phyloP scores from a whole-genome alignment of 352 stramenopile genomes.

The Globisporangium splendens region DNA sequence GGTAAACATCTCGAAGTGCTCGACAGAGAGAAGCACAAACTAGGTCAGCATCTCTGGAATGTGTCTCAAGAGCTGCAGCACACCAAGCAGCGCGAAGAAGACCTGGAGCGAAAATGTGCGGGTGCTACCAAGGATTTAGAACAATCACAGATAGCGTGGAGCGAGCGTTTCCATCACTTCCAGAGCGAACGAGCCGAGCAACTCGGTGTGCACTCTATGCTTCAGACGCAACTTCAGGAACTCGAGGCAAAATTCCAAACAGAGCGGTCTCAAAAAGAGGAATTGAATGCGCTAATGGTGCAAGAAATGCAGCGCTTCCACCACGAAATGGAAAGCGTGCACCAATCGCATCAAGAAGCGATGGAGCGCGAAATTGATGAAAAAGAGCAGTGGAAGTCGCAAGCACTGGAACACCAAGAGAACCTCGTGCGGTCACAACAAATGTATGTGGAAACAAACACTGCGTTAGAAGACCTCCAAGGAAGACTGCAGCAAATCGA shows the following conservation, averaged over 20 bases:
- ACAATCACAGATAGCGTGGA: constrained; percentile 18
- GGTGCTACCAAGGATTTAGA: constrained; percentile 23
- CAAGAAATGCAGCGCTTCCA: constrained; percentile 44
- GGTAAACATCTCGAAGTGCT: constrained; percentile 11
- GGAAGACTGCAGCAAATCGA: constrained; percentile 26
- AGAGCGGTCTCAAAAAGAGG: constrained; percentile 61
- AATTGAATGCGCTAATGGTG: constrained; percentile 58
- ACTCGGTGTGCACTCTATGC: constrained; percentile 21
- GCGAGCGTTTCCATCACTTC: constrained; percentile 36
- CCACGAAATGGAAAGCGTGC: constrained; percentile 28
- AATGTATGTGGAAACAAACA: constrained; percentile 10
- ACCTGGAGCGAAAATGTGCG: constrained; percentile 21
- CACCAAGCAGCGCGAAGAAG: constrained; percentile 22
- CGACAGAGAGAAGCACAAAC: constrained; percentile 48
- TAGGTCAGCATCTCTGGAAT: constrained; percentile 61
- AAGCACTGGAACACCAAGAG: constrained; percentile 17
- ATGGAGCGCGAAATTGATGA: constrained; percentile 24
- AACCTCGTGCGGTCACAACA: constrained; percentile 18
- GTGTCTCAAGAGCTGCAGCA: constrained; percentile 46
- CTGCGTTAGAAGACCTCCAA: constrained; percentile 33
- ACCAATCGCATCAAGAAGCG: constrained; percentile 20
- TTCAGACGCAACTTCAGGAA: constrained; percentile 38
- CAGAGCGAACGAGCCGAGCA: constrained; percentile 43
- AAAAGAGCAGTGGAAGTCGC: constrained; percentile 20
- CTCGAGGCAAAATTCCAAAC: constrained; percentile 24